Evolutionary conservation across 2,329 filamentous ascomycete genomes (phyloP).

Genomic region (Fusarium devonianum): DNA sequence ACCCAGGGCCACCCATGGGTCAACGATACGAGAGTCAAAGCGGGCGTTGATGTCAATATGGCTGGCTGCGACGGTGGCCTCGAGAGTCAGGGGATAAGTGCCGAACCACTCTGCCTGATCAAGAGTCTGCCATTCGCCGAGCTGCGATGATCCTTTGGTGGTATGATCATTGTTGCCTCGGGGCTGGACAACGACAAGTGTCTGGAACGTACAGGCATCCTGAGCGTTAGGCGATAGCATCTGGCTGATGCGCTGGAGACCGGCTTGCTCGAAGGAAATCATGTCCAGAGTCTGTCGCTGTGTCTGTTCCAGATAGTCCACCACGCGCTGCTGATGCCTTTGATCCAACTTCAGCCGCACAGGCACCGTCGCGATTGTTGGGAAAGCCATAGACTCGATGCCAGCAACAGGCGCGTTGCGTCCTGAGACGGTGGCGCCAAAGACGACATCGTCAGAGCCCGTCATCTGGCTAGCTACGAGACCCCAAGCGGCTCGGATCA

Average conservation of each 20-base stretch:
- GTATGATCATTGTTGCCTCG: background rate
- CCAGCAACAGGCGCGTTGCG: slow-evolving; percentile 38
- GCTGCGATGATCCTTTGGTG: background rate
- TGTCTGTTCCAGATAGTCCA: slow-evolving; percentile 11
- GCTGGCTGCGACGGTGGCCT: background rate
- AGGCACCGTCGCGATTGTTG: slow-evolving; percentile 52
- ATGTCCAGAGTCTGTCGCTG: slow-evolving; percentile 28
- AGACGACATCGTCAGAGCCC: slow-evolving; percentile 49
- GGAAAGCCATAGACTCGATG: slow-evolving; percentile 34
- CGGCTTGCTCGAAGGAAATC: slow-evolving; percentile 30
- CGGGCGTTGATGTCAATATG: background rate
- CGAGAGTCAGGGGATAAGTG: slow-evolving; percentile 7
- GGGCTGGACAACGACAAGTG: slow-evolving; percentile 42
- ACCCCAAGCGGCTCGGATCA: slow-evolving; percentile 53
- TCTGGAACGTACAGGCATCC: slow-evolving; percentile 40
- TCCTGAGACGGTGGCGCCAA: slow-evolving; percentile 54
- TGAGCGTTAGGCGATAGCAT: slow-evolving; percentile 10
- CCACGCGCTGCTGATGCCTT: slow-evolving; percentile 1
- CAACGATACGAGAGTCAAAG: slow-evolving; percentile 6
- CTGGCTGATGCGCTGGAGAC: slow-evolving; percentile 33
- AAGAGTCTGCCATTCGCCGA: background rate
- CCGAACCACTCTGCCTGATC: background rate
- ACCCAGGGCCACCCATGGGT: background rate
- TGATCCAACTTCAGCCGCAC: slow-evolving; percentile 49
- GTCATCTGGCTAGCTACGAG: slow-evolving; percentile 59